These are phyloP conservation scores for Globisporangium ultimum DNA, from an alignment of 352 stramenopile species.

Conservation along the genomic window DNA sequence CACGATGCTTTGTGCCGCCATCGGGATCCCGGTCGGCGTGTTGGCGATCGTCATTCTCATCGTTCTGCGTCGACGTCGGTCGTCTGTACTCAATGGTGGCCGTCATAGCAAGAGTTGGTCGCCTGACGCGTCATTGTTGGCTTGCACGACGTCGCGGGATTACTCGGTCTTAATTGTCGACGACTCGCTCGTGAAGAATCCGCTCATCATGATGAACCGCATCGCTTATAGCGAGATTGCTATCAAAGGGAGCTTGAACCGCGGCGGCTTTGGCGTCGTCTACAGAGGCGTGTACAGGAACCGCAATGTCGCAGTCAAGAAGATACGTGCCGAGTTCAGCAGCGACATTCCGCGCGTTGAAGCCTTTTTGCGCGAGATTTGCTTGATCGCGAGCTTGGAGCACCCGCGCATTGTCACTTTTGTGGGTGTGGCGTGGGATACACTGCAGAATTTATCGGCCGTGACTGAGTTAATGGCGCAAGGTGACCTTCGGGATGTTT, in stretches of 20 bases:
- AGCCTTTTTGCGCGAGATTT: constrained; percentile 26
- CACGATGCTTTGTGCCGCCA: not conserved
- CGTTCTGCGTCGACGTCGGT: not conserved
- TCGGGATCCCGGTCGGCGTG: not conserved
- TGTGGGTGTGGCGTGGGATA: constrained; percentile 13
- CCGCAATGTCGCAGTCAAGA: constrained; percentile 24
- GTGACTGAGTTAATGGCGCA: constrained; percentile 10
- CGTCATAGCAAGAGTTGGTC: not conserved
- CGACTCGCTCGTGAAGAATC: constrained; percentile 9
- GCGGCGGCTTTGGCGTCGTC: constrained; percentile 24
- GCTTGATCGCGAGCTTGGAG: constrained; percentile 19
- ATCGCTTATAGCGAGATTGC: constrained; percentile 12
- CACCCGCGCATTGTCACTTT: constrained; percentile 10
- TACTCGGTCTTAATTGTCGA: constrained; percentile 4
- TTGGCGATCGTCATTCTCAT: not conserved
- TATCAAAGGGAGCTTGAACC: constrained; percentile 8
- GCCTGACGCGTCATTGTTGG: not conserved
- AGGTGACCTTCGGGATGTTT: constrained; percentile 7
- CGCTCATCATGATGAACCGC: constrained; percentile 16
- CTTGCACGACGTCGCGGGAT: constrained; percentile 1
- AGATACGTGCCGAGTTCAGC: constrained; percentile 15
- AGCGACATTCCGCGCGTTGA: constrained; percentile 17
- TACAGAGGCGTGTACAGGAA: constrained; percentile 19
- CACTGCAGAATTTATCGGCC: constrained; percentile 5
- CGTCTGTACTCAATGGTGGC: too few species aligned